Evolutionary conservation across 768 basidiomycete genomes (phyloP), one percentile per base, ranked within the genome.

Genomic region (Russula virescens): DNA sequence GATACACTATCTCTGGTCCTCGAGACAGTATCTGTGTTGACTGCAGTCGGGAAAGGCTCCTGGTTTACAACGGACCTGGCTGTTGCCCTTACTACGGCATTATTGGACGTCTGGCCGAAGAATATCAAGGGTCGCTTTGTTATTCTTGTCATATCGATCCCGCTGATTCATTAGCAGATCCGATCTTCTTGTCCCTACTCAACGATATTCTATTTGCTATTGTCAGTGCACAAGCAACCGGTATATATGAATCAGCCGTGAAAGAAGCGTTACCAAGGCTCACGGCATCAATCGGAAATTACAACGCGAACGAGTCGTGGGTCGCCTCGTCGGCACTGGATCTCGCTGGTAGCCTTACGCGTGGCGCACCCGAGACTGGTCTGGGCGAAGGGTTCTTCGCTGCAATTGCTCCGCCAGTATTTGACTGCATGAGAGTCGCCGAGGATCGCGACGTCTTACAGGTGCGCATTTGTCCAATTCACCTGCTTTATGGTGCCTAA

Each of bases 381-480:
- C 78, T 95, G n/a, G 87, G 91, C 34, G 83, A 87, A 2, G 91
- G 90, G 0, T 87, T 95, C 73, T 89, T 97, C 66, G 80, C 80
- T 0, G 74, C 85, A 31, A 75, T 96, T 43, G 93, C 89, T 1
- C 87, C 88, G 0, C 80, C 76, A 57, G 73, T 98, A 9, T 93
- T 98, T 72, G 79, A 78, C 43, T 85, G 85, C 57, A 74, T 98
- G 54, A 72, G 75, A 21, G 73, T 75, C 10, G 82, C 91, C 0
- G 92, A 95, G 66, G 97, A 98, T 70, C 83, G 94, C 66, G 95
- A 95, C 70, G 83, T 88, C 16, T 72, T 91, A 40, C 90, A 92
- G 78, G 89, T 88, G 64, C 57, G 68, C 60, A n/a, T 52, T 11
- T 55, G 7, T 35, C 23, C 19, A 55, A 34, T 45, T 40, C 11